Evolutionary conservation across 352 stramenopile species (phyloP), one percentile per base, ranked within the genome.

Genomic region (Globisporangium polare): DNA sequence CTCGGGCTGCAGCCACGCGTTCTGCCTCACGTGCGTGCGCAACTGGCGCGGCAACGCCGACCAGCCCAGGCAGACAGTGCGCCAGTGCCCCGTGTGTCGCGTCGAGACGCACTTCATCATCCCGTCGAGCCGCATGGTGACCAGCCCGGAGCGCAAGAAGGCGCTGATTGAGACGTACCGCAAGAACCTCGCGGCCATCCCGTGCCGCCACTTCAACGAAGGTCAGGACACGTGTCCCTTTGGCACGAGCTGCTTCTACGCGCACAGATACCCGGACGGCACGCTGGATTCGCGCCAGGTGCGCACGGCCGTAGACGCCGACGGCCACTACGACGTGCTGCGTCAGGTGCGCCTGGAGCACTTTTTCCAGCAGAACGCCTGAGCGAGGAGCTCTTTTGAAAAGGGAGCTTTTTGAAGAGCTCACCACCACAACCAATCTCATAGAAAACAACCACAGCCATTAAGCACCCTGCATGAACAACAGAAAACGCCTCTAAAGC

Each of bases 221-320:
- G 87, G 87, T 60, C 80, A 77, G 72, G 80, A 80, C 27, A 85
- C 74, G 26, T 96, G 87, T 79, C 83, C 83, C 53, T 96, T 96
- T 54, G 85, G 85, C n/a, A 86, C 80, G 37, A 92, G 79, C 68
- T 96, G 87, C 62, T 94, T 94, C 71, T 96, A 94, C 69, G 82
- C 81, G 37, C 87, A 96, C 53, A 77, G 80, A 18, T 89, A 78
- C 54, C 65, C 77, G 12, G 81, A 90, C 24, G 87, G 87, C 31
- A 83, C 76, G 13, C 63, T 88, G 39, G 80, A 80, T 17, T 60
- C 63, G 20, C 80, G 80, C n/a, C 53, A 87, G 56, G 78, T 92
- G 59, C 81, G 85, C 67, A 92, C 81, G 8, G 83, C 80, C 2
- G 67, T 90, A 12, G 81, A 94, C 61, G 60, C 77, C 0, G 81